Evolutionary conservation across 108 stramenopile genomes (phyloP), one percentile per base, ranked within the genome.

Genomic region (Fragilariopsis cylindrus): DNA sequence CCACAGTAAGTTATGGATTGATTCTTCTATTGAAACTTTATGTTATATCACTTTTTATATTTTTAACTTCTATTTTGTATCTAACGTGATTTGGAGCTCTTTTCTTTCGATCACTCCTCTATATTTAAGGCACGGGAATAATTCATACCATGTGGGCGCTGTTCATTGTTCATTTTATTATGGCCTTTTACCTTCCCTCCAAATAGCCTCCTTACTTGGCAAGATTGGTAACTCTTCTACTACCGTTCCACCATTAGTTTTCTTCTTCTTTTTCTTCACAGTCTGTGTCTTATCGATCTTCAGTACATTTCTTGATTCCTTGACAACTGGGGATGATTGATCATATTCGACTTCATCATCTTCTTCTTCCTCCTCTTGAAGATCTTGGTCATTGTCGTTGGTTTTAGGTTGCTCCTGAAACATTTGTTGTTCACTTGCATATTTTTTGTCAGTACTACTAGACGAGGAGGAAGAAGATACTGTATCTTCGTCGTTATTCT

Each of bases 301-400:
- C 18, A 60, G 9, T 21, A 60, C 58, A 7, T 60, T 41, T 65
- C 15, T 65, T 44, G 65, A n/a, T 16, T 49, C 49, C 4, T 68
- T 68, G 5, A 52, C 47, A 16, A 68, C 39, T 18, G 67, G 67
- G 5, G 67, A 68, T 7, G 39, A 49, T 48, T 72, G 57, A 30
- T 72, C 58, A 40, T 72, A 57, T 21, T 5, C 53, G 13, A 57
- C 42, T 18, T 72, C 71, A 7, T 72, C 71, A 7, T 72, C 71
- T 44, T 70, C 52, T 0, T 70, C 48, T 39, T 69, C 7, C 50
- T 57, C 60, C 63, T 41, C 43, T 45, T 68, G 16, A 7, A 19
- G 60, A 65, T 58, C 70, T 53, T 57, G 19, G n/a, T 75, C 65
- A 49, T 66, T 13, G 11, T 41, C 15, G 48, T 39, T 43, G 4